phyloP scores from a whole-genome alignment of 2,329 filamentous ascomycete genomes.

The Alternaria rosae region DNA sequence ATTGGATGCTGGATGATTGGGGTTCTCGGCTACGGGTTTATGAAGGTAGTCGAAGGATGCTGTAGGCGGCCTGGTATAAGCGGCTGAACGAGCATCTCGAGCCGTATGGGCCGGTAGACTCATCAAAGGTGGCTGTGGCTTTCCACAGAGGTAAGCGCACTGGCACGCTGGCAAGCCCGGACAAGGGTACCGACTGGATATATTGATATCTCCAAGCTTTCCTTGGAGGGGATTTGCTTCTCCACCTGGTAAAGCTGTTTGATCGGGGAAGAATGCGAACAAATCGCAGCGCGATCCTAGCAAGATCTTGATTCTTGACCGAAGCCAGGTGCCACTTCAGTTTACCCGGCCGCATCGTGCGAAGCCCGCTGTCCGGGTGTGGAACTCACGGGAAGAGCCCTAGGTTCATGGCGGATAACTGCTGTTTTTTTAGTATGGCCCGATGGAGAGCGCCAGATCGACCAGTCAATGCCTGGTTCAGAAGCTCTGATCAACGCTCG shows the following conservation, averaged over 20 bases:
- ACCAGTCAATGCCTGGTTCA: not conserved
- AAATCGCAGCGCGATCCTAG: not conserved
- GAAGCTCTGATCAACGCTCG: not conserved
- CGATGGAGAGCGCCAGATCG: not conserved
- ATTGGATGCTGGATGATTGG: slow-evolving; percentile 12
- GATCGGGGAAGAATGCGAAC: not conserved
- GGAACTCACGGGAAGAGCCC: not conserved
- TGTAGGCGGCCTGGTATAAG: slow-evolving; percentile 12
- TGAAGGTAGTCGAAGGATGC: slow-evolving; percentile 1
- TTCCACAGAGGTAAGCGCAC: not conserved
- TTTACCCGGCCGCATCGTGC: slow-evolving; percentile 12
- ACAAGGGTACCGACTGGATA: not conserved
- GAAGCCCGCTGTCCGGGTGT: not conserved
- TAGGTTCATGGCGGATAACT: not conserved
- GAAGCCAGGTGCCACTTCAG: not conserved
- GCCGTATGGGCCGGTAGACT: slow-evolving; percentile 9
- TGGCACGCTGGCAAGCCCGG: not conserved
- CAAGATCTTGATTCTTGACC: not conserved
- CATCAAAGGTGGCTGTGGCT: not conserved
- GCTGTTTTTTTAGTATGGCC: slow-evolving; percentile 5
- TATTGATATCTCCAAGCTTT: not conserved
- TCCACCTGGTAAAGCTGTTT: not conserved
- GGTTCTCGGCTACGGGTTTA: slow-evolving; percentile 7
- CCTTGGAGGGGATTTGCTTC: not conserved
- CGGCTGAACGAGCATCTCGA: slow-evolving; percentile 10